phyloP scores from a whole-genome alignment of 257 asterid genomes.

The Handroanthus guayacan region DNA sequence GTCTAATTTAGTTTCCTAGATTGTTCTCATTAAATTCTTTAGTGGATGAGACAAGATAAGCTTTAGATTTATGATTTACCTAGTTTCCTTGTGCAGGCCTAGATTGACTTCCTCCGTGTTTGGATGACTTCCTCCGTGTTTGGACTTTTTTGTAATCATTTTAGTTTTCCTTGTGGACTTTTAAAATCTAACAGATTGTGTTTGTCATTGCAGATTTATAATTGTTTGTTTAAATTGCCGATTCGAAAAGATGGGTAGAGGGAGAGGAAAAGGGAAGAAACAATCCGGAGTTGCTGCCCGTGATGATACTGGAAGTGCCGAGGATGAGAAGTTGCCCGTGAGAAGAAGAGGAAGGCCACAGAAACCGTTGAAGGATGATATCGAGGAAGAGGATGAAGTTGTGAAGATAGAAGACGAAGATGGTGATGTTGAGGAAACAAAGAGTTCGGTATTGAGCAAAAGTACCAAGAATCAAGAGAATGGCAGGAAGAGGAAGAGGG shows the following conservation, averaged over 20 bases:
- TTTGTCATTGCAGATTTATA: conserved; percentile 46
- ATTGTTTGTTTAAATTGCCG: conserved; percentile 29
- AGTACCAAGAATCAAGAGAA: conserved; percentile 60
- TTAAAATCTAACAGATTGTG: conserved; percentile 5
- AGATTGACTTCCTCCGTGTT: conserved; percentile 8
- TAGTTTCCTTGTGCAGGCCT: conserved; percentile 8
- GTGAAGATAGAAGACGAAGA: conserved; percentile 52
- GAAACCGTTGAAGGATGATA: conserved; percentile 59
- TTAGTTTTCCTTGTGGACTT: neutral
- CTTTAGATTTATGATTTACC: conserved; percentile 3
- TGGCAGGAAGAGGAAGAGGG: conserved; percentile 71
- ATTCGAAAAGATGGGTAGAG: conserved; percentile 66
- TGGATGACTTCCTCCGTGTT: conserved; percentile 1
- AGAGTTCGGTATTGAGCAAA: conserved; percentile 45
- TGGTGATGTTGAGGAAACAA: conserved; percentile 48
- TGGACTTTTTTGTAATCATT: neutral
- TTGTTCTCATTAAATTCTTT: conserved; percentile 10
- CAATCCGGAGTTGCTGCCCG: conserved; percentile 46
- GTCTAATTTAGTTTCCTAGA: conserved; percentile 8
- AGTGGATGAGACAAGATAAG: conserved; percentile 21
- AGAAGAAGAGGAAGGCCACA: conserved; percentile 84
- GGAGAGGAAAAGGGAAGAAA: conserved; percentile 79
- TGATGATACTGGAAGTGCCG: conserved; percentile 70
- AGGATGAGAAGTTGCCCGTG: conserved; percentile 71
- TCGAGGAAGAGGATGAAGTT: conserved; percentile 56